A percentile compares a stretch with the other conserved stretches of the same genome.
These are phyloP conservation scores for Fusarium nygamai DNA, from an alignment of 2,329 filamentous ascomycete genomes.

Conservation along the genomic window DNA sequence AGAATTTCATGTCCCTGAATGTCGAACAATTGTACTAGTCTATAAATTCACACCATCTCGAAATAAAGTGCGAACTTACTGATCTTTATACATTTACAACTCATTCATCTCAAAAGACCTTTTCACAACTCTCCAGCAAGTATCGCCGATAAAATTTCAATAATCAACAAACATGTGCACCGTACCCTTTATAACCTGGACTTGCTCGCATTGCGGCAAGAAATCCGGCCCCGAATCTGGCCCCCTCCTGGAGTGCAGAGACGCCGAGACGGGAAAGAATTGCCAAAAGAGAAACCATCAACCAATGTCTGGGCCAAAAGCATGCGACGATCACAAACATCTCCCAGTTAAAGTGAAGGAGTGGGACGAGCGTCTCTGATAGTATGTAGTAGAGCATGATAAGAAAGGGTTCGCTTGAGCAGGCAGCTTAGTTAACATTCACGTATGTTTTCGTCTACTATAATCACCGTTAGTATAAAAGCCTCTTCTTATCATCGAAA, in stretches of 20 bases:
- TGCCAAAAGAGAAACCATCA: not conserved
- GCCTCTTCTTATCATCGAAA: not conserved
- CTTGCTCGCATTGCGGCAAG: not conserved
- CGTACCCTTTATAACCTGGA: not conserved
- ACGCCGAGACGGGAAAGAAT: not conserved
- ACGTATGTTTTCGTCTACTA: not conserved
- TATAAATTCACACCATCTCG: fast-evolving
- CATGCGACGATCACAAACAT: not conserved
- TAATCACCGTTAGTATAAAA: not conserved
- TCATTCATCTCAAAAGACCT: fast-evolving
- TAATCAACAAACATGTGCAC: not conserved
- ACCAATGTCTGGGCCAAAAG: not conserved
- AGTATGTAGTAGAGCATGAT: not conserved
- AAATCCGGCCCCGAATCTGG: not conserved
- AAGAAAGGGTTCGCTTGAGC: too few relatives aligned
- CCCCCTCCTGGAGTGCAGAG: not conserved
- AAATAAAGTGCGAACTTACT: too few relatives aligned
- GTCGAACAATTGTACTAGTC: fast-evolving
- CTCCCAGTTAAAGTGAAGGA: not conserved
- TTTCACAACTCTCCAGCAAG: not conserved
- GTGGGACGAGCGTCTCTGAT: not conserved
- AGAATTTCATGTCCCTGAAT: not conserved
- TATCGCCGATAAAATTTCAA: fast-evolving
- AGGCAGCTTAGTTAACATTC: not conserved
- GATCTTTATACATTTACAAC: not conserved